These are phyloP conservation scores for Pseudotulostoma volvatum DNA, from an alignment of 495 filamentous ascomycete species.

Conservation along the genomic window DNA sequence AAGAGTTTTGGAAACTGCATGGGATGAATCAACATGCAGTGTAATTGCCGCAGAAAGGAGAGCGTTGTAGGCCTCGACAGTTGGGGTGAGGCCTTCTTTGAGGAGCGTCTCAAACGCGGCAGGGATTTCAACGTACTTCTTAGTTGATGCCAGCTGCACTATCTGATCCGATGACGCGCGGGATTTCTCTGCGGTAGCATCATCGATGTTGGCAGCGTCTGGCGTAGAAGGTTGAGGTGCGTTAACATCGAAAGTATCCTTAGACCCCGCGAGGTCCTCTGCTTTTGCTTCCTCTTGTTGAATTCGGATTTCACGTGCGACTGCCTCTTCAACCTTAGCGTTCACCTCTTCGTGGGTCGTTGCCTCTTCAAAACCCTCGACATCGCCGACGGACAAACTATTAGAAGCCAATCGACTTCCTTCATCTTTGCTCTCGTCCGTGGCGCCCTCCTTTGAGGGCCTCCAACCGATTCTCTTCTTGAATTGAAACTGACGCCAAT, in stretches of 20 bases:
- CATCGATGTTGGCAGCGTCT: conserved; percentile 13
- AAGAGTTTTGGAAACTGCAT: conserved; percentile 74
- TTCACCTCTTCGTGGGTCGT: conserved; percentile 36
- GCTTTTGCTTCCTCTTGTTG: conserved; percentile 31
- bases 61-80: conserved; percentile 74
- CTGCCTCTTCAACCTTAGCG: conserved; percentile 46
- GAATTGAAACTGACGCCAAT: conserved; percentile 86
- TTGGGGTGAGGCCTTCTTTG: conserved; percentile 57
- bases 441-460: conserved; percentile 35
- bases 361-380: conserved; percentile 44
- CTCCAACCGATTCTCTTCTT: conserved; percentile 77
- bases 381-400: conserved; percentile 13
- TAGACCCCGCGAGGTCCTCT: conserved; percentile 21
- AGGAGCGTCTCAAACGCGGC: conserved; percentile 79
- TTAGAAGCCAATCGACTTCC: neutral
- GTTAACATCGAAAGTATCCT: conserved; percentile 9
- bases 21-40: conserved; percentile 49
- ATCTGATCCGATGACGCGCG: conserved; percentile 60
- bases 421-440: conserved; percentile 13
- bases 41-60: conserved; percentile 68
- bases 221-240: conserved; percentile 14
- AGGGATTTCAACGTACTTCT: conserved; percentile 70
- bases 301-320: conserved; percentile 44
- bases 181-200: conserved; percentile 33
- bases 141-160: conserved; percentile 45